A percentile compares a stretch with the other conserved stretches of the same genome.
These are phyloP conservation scores for Hymenoscyphus linearis DNA, from an alignment of 2,329 filamentous ascomycete species.

Conservation along the genomic window DNA sequence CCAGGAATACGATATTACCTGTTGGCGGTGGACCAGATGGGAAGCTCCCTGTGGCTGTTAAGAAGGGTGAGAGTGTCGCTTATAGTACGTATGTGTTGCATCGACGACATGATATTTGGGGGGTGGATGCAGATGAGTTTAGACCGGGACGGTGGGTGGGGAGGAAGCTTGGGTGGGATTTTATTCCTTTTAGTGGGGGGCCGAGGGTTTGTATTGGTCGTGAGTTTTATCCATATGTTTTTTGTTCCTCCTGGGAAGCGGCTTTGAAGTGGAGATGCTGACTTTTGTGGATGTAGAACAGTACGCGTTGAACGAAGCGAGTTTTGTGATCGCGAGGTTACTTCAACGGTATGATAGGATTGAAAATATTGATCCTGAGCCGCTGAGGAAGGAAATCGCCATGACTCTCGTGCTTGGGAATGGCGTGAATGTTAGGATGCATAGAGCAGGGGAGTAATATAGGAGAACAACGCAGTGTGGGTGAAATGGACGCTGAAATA, in stretches of 20 bases:
- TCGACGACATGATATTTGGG: slow-evolving; percentile 58
- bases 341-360: slow-evolving; percentile 30
- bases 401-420: slow-evolving; percentile 20
- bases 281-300: slow-evolving; percentile 19
- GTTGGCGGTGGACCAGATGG: slow-evolving; percentile 31
- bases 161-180: slow-evolving; percentile 64
- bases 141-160: slow-evolving; percentile 66
- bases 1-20: slow-evolving; percentile 30
- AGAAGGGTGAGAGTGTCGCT: slow-evolving; percentile 24
- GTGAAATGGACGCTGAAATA: too few species aligned
- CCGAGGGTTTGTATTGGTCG: slow-evolving; percentile 65
- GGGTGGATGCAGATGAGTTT: slow-evolving; percentile 64
- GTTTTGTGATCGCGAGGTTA: slow-evolving; percentile 29
- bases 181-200: slow-evolving; percentile 68
- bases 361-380: slow-evolving; percentile 16
- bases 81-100: slow-evolving; percentile 31
- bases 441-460: slow-evolving; percentile 11
- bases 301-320: slow-evolving; percentile 31
- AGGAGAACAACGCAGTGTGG: too few species aligned
- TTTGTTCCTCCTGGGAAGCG: background rate
- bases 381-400: slow-evolving; percentile 18
- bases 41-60: slow-evolving; percentile 27
- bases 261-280: too few species aligned
- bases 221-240: slow-evolving; percentile 24
- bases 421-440: slow-evolving; percentile 22